Percentiles rank a stretch among this genome's conserved stretches.
Evolutionary conservation across 305 asterid genomes (phyloP).

Genomic region (Coffea humblotiana): DNA sequence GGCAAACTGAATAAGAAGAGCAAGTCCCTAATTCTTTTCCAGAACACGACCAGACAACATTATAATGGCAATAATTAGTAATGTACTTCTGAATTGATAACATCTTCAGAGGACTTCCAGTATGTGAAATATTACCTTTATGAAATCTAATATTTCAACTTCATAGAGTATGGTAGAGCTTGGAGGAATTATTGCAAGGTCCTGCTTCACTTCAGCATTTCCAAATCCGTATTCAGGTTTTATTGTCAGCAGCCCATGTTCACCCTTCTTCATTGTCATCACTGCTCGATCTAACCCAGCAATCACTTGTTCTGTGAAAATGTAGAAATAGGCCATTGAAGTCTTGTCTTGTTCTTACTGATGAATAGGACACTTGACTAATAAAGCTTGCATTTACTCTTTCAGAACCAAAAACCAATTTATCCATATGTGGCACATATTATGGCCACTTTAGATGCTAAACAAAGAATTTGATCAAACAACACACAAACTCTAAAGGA

Average conservation of each 20-base stretch:
- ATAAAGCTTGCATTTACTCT: not conserved
- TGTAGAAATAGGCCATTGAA: constrained; percentile 10
- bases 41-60: no score
- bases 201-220: constrained; percentile 46
- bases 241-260: constrained; percentile 53
- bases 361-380: not conserved
- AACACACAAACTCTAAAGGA: not conserved
- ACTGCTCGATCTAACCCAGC: constrained; percentile 65
- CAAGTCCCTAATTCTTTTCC: no score
- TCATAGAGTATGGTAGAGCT: constrained; percentile 58
- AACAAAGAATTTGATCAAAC: not conserved
- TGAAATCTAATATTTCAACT: constrained; percentile 73
- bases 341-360: not conserved
- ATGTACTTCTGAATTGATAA: not conserved
- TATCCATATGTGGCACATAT: not conserved
- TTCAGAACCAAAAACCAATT: not conserved
- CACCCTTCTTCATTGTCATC: constrained; percentile 68
- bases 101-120: not conserved
- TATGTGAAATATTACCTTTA: constrained; percentile 43
- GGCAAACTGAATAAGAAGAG: no score
- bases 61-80: not conserved
- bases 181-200: constrained; percentile 53
- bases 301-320: constrained; percentile 58
- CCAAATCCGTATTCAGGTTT: constrained; percentile 65
- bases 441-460: not conserved